Conservation (phyloP, 345 rosid species). For the Crucihimalaya himalaica region DNA sequence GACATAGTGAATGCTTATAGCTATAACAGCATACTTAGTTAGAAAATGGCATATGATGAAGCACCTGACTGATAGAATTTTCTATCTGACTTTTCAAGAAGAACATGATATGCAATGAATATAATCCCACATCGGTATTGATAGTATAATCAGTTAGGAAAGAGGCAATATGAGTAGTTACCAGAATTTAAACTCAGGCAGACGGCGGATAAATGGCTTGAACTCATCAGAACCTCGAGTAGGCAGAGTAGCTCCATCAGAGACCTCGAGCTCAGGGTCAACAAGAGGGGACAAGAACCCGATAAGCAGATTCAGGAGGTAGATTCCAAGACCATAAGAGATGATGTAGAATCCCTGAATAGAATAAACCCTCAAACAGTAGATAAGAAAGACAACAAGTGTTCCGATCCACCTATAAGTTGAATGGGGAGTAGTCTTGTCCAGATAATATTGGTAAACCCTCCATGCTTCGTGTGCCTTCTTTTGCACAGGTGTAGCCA, state of each 20-base stretch:
- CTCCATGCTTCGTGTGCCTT: slow-evolving; percentile 72
- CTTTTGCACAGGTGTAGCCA: slow-evolving; percentile 63
- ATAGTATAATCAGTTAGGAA: slow-evolving; percentile 4
- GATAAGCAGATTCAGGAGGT: slow-evolving; percentile 79
- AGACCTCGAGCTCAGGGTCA: slow-evolving; percentile 66
- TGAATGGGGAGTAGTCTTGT: slow-evolving; percentile 81
- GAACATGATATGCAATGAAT: background rate
- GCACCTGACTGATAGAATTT: background rate
- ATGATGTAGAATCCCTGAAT: slow-evolving; percentile 87
- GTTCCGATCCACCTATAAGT: slow-evolving; percentile 89
- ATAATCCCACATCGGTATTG: background rate
- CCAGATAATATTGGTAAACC: slow-evolving; percentile 82
- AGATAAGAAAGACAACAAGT: slow-evolving; percentile 50
- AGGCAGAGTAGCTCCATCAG: slow-evolving; percentile 80
- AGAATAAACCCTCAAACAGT: slow-evolving; percentile 67
- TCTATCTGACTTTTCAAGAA: background rate
- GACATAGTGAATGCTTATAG: background rate
- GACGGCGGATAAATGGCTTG: slow-evolving; percentile 93
- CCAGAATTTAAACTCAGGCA: slow-evolving; percentile 98
- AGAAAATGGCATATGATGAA: background rate
- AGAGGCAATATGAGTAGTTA: background rate
- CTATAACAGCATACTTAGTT: background rate
- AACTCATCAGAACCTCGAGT: slow-evolving; percentile 97
- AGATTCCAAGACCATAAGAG: slow-evolving; percentile 91
- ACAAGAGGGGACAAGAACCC: slow-evolving; percentile 94